A percentile compares a stretch with the other conserved stretches of the same genome.
Conservation (phyloP, 1,139 yeast species). For the Scheffersomyces titani region DNA sequence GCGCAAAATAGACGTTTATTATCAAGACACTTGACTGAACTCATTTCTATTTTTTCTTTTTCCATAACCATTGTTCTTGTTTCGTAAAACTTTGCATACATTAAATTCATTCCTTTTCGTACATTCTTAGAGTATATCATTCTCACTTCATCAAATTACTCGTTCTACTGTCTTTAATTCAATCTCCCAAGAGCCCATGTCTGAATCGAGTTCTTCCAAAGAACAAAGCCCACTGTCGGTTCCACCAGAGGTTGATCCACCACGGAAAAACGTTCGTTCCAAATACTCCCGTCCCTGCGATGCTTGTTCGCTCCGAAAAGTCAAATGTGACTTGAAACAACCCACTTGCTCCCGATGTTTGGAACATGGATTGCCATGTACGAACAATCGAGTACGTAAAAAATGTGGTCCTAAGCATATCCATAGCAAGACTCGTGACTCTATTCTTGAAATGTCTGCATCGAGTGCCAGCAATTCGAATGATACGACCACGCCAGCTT, state of each 20-base stretch:
- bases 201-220: neutral
- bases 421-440: conserved; percentile 37
- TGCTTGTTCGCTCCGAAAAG: conserved; percentile 47
- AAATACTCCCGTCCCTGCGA: conserved; percentile 36
- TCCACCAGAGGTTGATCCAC: neutral
- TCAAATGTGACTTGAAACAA: conserved; percentile 38
- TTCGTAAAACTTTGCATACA: neutral
- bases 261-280: conserved; percentile 3
- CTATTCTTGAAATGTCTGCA: conserved; percentile 19
- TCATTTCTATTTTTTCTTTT: neutral
- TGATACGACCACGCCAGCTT: neutral
- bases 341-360: conserved; percentile 42
- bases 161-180: no score
- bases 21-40: neutral
- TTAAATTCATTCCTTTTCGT: neutral
- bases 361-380: conserved; percentile 37
- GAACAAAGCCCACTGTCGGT: neutral
- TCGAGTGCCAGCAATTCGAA: neutral
- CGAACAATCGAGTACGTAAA: conserved; percentile 38
- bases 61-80: neutral
- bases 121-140: no score
- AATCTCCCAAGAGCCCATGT: neutral
- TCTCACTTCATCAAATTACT: neutral
- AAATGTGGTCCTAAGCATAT: conserved; percentile 47
- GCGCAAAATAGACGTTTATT: neutral